Conservation (phyloP, 2,329 filamentous ascomycete genomes). For the Hypoxylon sp. region DNA sequence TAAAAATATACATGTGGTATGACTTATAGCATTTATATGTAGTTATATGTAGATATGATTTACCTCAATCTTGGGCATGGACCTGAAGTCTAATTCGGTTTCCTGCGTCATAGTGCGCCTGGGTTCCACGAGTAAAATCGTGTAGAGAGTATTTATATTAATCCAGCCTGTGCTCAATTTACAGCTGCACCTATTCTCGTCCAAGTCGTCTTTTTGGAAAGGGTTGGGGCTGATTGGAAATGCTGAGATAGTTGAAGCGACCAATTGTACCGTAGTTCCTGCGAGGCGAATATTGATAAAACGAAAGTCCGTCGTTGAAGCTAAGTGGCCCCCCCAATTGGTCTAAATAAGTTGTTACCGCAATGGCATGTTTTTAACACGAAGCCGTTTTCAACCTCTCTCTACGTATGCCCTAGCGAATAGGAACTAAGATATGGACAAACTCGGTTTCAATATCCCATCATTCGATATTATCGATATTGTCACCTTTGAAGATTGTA, state of each 20-base stretch:
- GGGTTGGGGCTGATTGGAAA: background rate
- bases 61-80: conserved; percentile 72
- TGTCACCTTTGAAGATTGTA: background rate
- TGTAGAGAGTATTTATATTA: background rate
- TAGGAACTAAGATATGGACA: background rate
- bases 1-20: conserved; percentile 1
- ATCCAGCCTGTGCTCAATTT: background rate
- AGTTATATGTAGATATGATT: conserved; percentile 26
- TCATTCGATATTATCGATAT: background rate
- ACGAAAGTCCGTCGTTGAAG: background rate
- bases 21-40: background rate
- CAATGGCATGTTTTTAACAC: no score
- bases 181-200: background rate
- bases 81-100: conserved; percentile 60
- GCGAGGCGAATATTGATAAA: conserved; percentile 2
- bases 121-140: background rate
- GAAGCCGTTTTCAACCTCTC: background rate
- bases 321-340: conserved; percentile 4
- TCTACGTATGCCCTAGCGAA: background rate
- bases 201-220: background rate
- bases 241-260: background rate
- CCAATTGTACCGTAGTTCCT: background rate
- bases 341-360: no score
- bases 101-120: conserved; percentile 24
- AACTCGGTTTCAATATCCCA: background rate